These are phyloP conservation scores for Wickerhamomyces mucosus DNA, from an alignment of 805 yeast species.

Conservation along the genomic window DNA sequence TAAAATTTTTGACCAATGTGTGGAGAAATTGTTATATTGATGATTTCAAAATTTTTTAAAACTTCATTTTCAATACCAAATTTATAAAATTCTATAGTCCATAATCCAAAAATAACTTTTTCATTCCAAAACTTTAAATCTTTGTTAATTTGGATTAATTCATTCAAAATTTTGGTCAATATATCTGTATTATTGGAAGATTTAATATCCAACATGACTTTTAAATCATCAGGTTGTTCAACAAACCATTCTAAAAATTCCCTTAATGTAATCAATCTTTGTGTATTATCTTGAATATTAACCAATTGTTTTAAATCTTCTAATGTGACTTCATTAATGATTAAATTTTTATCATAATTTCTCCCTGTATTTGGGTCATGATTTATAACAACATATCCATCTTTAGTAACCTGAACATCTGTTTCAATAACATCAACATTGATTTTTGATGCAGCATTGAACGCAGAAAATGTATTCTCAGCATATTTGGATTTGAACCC, in stretches of 20 bases:
- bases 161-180: slow-evolving; percentile 28
- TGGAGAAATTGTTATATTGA: slow-evolving; percentile 27
- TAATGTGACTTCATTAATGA: slow-evolving; percentile 28
- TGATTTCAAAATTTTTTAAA: slow-evolving; percentile 25
- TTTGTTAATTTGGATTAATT: slow-evolving; percentile 26
- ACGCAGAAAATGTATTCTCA: slow-evolving; percentile 38
- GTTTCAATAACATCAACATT: slow-evolving; percentile 39
- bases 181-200: slow-evolving; percentile 34
- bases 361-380: slow-evolving; percentile 46
- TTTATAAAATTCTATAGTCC: slow-evolving; percentile 38
- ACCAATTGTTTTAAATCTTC: slow-evolving; percentile 27
- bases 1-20: slow-evolving; percentile 23
- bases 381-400: slow-evolving; percentile 43
- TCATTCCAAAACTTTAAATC: slow-evolving; percentile 36
- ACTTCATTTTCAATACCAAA: slow-evolving; percentile 30
- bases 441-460: slow-evolving; percentile 36
- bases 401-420: slow-evolving; percentile 45
- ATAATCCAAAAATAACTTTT: slow-evolving; percentile 40
- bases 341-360: slow-evolving; percentile 30
- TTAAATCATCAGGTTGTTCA: slow-evolving; percentile 7
- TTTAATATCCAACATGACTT: slow-evolving; percentile 44
- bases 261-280: slow-evolving; percentile 31
- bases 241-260: slow-evolving; percentile 32
- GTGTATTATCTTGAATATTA: slow-evolving; percentile 23
- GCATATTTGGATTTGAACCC: slow-evolving; percentile 27